Percentiles rank a stretch among this genome's conserved stretches.
Conservation (phyloP, 768 basidiomycete species). For the Tulasnella sp. region DNA sequence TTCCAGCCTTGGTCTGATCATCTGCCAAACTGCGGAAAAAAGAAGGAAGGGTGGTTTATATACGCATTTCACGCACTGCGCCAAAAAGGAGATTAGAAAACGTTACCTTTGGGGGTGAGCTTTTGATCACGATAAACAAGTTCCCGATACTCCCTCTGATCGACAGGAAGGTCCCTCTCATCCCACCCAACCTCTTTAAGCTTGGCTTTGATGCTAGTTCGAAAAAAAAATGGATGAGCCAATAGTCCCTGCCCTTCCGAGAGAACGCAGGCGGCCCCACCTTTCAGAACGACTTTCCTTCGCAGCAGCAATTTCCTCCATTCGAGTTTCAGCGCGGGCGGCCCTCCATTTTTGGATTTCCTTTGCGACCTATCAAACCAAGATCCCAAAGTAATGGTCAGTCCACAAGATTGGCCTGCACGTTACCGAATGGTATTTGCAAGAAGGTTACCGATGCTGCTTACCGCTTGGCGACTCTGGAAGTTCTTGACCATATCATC, state of each 20-base stretch:
- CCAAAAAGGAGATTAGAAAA: not conserved
- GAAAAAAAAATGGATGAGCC: not conserved
- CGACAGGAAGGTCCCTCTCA: not conserved
- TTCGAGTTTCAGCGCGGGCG: not conserved
- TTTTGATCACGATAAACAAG: not conserved
- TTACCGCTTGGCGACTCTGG: not conserved
- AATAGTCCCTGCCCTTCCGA: too few species aligned
- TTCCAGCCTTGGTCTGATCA: not conserved
- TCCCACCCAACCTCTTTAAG: not conserved
- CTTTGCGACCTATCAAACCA: not conserved
- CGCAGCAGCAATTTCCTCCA: not conserved
- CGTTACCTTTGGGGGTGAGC: not conserved
- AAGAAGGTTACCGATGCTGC: not conserved
- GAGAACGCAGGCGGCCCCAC: not conserved
- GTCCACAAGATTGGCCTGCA: not conserved
- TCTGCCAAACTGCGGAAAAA: slow-evolving; percentile 13
- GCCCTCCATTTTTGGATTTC: not conserved
- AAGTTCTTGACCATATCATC: not conserved
- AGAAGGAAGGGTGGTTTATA: too few species aligned
- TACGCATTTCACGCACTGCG: too few species aligned
- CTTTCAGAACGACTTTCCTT: not conserved
- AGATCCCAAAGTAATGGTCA: not conserved
- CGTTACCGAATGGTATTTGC: not conserved
- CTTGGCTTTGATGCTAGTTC: not conserved
- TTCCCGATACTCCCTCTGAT: not conserved